Percentiles rank a stretch among this genome's conserved stretches.
Conservation (phyloP, 2,329 filamentous ascomycete species). For the Colletotrichum agaves region DNA sequence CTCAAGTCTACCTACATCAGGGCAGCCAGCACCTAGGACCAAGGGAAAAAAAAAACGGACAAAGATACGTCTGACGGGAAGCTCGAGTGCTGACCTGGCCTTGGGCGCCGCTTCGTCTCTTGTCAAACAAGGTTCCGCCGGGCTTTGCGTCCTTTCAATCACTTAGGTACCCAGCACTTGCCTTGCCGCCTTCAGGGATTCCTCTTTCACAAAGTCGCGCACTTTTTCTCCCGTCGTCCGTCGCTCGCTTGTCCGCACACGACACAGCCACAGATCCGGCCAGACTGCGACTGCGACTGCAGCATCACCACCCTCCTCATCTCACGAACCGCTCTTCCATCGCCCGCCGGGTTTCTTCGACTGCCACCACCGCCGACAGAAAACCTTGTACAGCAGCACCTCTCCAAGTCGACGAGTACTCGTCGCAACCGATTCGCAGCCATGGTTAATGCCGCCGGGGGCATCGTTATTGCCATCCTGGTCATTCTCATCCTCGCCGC, state of each 20-base stretch:
- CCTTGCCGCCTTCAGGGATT: neutral
- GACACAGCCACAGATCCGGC: conserved; percentile 20
- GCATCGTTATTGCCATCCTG: conserved; percentile 79
- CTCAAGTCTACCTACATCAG: neutral
- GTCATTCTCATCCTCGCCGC: conserved; percentile 67
- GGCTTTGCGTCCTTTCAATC: conserved; percentile 20
- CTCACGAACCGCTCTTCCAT: conserved; percentile 32
- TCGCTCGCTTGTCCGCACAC: conserved; percentile 5
- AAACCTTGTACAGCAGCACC: conserved; percentile 21
- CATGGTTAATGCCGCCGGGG: conserved; percentile 70
- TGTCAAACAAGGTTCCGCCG: conserved; percentile 35
- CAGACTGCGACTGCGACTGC: conserved; percentile 4
- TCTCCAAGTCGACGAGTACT: conserved; percentile 19
- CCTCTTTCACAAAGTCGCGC: neutral
- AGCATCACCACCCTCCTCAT: neutral
- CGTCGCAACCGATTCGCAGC: conserved; percentile 40
- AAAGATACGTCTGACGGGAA: neutral
- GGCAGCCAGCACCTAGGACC: too few relatives aligned
- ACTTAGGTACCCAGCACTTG: neutral
- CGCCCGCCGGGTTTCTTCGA: conserved; percentile 12
- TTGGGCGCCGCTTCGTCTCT: conserved; percentile 22
- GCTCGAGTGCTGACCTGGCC: conserved; percentile 26
- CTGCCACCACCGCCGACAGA: conserved; percentile 1
- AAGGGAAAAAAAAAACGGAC: neutral
- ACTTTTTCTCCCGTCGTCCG: conserved; percentile 2